Conservation (phyloP, 2,329 filamentous ascomycete species). For the Aspergillus caelatus region DNA sequence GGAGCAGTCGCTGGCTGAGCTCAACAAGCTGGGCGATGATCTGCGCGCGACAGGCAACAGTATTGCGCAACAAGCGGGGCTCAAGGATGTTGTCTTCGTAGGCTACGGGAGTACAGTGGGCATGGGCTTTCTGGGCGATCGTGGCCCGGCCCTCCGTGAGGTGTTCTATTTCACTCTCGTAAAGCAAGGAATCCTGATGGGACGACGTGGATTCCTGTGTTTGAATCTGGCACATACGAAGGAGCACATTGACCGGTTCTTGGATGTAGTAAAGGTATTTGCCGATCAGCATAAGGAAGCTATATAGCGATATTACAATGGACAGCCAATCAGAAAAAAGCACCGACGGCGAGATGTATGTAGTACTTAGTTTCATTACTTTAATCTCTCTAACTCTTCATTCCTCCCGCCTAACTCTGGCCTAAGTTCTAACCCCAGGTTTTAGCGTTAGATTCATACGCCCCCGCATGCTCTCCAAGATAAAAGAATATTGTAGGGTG, state of each 20-base stretch:
- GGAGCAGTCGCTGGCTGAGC: conserved; percentile 17
- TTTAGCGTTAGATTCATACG: too few relatives aligned
- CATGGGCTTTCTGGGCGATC: conserved; percentile 29
- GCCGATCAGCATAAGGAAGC: too few relatives aligned
- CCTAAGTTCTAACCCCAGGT: too few relatives aligned
- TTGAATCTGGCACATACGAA: conserved; percentile 31
- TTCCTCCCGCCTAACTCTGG: too few relatives aligned
- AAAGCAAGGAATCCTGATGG: conserved; percentile 30
- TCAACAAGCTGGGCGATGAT: conserved; percentile 32
- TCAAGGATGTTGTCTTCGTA: conserved; percentile 28
- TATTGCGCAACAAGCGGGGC: conserved; percentile 17
- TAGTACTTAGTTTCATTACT: too few relatives aligned
- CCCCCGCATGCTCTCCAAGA: too few relatives aligned
- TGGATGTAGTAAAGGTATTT: too few relatives aligned
- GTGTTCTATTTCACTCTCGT: conserved; percentile 36
- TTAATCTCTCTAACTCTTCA: too few relatives aligned
- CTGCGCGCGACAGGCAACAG: conserved; percentile 23
- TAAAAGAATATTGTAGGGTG: too few relatives aligned
- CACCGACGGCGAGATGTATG: too few relatives aligned
- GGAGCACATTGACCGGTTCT: conserved; percentile 3
- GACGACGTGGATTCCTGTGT: conserved; percentile 33
- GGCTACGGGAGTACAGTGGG: conserved; percentile 34
- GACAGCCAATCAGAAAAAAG: too few relatives aligned
- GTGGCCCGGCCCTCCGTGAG: conserved; percentile 22
- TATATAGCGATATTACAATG: too few relatives aligned